phyloP scores from a whole-genome alignment of 2,329 filamentous ascomycete genomes.

The Immersiporthe knoxdaviesiana region DNA sequence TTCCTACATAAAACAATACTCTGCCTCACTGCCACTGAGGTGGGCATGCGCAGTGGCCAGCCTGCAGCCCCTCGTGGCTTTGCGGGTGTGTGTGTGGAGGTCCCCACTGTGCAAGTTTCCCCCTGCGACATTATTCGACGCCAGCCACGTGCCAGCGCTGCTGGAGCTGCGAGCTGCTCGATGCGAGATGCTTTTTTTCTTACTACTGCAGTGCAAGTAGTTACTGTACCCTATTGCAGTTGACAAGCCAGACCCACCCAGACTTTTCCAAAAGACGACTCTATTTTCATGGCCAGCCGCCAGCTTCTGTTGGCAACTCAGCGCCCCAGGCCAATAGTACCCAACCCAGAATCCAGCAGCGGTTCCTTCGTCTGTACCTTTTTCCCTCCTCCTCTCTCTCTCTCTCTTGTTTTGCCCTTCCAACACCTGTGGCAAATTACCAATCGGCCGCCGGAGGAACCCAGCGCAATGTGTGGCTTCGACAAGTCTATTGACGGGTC shows the following conservation, averaged over 20 bases:
- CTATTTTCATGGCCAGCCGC: neutral
- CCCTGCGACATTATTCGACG: neutral
- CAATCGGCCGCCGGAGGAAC: neutral
- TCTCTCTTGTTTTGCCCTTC: neutral
- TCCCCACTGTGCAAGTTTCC: neutral
- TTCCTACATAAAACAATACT: no score
- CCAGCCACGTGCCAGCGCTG: neutral
- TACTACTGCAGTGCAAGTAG: no score
- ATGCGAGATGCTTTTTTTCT: no score
- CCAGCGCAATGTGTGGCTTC: neutral
- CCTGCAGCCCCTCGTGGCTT: no score
- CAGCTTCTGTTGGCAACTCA: neutral
- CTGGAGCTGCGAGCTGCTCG: neutral
- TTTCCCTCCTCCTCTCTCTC: no score
- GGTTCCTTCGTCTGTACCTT: neutral
- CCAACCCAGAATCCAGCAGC: neutral
- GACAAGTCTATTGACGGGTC: neutral
- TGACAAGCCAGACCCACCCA: neutral
- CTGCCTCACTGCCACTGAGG: neutral
- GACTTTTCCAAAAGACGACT: neutral
- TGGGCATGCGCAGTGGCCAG: no score
- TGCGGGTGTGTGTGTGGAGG: neutral
- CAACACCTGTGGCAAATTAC: conserved; percentile 1
- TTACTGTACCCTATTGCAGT: no score
- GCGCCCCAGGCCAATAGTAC: neutral